Conservation (phyloP, 208 protist species). For the Leishmania braziliensis region DNA sequence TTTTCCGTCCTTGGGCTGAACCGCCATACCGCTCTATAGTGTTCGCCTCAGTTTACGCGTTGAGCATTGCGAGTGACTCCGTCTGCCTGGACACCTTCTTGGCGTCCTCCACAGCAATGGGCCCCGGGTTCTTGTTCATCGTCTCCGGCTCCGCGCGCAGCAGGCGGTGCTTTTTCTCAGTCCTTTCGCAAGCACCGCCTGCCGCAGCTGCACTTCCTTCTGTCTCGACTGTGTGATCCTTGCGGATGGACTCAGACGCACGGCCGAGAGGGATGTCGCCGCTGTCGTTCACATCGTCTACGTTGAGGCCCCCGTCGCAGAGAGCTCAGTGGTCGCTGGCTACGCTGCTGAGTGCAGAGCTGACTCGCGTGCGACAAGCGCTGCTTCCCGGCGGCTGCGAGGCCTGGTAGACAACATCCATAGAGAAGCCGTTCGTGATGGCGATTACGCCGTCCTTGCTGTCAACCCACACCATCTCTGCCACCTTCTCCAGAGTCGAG, state of each 20-base stretch:
- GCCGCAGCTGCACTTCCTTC: constrained; percentile 13
- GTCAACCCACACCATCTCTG: constrained; percentile 70
- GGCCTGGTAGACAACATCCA: constrained; percentile 38
- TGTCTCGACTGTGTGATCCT: constrained; percentile 29
- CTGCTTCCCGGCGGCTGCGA: constrained; percentile 39
- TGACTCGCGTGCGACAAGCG: constrained; percentile 19
- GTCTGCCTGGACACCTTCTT: neutral
- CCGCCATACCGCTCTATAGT: constrained; percentile 4
- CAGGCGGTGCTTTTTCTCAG: constrained; percentile 5
- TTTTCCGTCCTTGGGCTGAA: constrained; percentile 18
- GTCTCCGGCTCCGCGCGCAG: constrained; percentile 17
- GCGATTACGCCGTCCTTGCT: constrained; percentile 68
- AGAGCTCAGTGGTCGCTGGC: neutral
- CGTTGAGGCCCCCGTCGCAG: constrained; percentile 5
- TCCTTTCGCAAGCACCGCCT: constrained; percentile 22
- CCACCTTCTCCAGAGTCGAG: constrained; percentile 48
- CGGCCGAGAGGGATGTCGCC: constrained; percentile 28
- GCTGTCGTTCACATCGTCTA: constrained; percentile 15
- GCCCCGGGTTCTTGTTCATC: constrained; percentile 10
- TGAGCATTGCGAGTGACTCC: neutral
- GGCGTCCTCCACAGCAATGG: constrained; percentile 17
- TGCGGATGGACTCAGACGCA: constrained; percentile 41
- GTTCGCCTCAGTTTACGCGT: neutral
- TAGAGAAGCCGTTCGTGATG: constrained; percentile 51
- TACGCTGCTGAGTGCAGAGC: constrained; percentile 2